A percentile compares a stretch with the other conserved stretches of the same genome.
Evolutionary conservation across 192 early-diverging fungal genomes (phyloP).

Genomic region (Backusella mclennaniae): DNA sequence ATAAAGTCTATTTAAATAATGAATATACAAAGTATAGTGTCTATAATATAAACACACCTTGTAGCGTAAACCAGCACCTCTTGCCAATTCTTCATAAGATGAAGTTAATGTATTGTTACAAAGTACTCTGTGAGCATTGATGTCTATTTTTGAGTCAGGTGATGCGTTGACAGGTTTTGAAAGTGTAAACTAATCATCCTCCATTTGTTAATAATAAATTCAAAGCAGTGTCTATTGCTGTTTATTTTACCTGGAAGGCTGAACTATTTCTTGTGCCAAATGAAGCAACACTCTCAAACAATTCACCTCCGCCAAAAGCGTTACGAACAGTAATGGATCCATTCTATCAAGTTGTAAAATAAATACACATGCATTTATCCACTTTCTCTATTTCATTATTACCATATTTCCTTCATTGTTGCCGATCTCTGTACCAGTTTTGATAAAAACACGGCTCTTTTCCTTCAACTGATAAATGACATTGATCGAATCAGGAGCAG

Average conservation of each 20-base stretch:
- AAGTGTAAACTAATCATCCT: constrained; percentile 51
- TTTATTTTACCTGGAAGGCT: constrained; percentile 50
- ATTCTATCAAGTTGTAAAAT: constrained; percentile 35
- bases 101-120: constrained; percentile 62
- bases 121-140: constrained; percentile 65
- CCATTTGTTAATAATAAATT: not conserved
- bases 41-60: constrained; percentile 35
- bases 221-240: not conserved
- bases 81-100: constrained; percentile 73
- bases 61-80: constrained; percentile 57
- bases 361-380: not conserved
- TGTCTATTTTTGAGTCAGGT: constrained; percentile 63
- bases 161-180: constrained; percentile 69
- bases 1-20: constrained; percentile 38
- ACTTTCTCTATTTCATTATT: not conserved
- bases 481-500: constrained; percentile 56
- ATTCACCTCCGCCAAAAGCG: constrained; percentile 87
- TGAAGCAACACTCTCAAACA: constrained; percentile 66
- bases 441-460: constrained; percentile 66
- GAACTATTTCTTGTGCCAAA: constrained; percentile 74
- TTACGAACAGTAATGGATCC: constrained; percentile 76
- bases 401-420: constrained; percentile 88
- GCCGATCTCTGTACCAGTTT: constrained; percentile 88
- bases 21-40: too few relatives aligned
- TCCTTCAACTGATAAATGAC: constrained; percentile 74